These are phyloP conservation scores for Scedosporium minutisporum DNA, from an alignment of 2,329 filamentous ascomycete species.

Conservation along the genomic window DNA sequence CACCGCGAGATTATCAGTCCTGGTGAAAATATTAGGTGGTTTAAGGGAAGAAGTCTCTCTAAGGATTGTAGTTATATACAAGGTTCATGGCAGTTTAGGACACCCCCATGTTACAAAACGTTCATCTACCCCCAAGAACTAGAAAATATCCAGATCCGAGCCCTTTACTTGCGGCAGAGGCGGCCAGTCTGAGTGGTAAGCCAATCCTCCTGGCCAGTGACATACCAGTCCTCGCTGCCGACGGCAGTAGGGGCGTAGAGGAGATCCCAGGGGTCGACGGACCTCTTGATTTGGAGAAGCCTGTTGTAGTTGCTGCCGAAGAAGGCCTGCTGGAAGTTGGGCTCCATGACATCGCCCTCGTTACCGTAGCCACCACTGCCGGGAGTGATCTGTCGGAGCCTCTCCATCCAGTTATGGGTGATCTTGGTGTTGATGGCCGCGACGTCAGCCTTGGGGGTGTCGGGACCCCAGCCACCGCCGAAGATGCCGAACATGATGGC, in stretches of 20 bases:
- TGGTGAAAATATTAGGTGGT: not conserved
- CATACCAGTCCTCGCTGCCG: conserved; percentile 21
- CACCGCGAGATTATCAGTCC: not conserved
- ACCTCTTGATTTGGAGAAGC: conserved; percentile 22
- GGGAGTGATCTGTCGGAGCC: conserved; percentile 25
- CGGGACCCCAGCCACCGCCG: conserved; percentile 12
- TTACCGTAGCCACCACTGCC: conserved; percentile 32
- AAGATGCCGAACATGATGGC: conserved; percentile 13
- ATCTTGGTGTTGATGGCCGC: conserved; percentile 15
- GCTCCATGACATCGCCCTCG: conserved; percentile 27
- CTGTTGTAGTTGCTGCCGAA: conserved; percentile 23
- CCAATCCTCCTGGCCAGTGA: conserved; percentile 6
- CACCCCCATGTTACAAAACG: too few species aligned
- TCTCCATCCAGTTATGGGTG: conserved; percentile 19
- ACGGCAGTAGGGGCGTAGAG: conserved; percentile 30
- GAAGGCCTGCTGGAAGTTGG: conserved; percentile 21
- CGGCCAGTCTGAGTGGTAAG: conserved; percentile 5
- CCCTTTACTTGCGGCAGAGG: conserved; percentile 2
- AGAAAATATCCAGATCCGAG: not conserved
- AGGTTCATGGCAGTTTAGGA: not conserved
- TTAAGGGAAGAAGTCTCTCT: not conserved
- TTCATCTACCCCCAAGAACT: too few species aligned
- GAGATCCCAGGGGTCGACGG: conserved; percentile 21
- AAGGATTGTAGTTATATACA: not conserved
- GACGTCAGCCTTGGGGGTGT: conserved; percentile 11